Evolutionary conservation across 2,329 filamentous ascomycete species (phyloP), one percentile per base, ranked within the genome.

Genomic region (Exophiala calicioides): DNA sequence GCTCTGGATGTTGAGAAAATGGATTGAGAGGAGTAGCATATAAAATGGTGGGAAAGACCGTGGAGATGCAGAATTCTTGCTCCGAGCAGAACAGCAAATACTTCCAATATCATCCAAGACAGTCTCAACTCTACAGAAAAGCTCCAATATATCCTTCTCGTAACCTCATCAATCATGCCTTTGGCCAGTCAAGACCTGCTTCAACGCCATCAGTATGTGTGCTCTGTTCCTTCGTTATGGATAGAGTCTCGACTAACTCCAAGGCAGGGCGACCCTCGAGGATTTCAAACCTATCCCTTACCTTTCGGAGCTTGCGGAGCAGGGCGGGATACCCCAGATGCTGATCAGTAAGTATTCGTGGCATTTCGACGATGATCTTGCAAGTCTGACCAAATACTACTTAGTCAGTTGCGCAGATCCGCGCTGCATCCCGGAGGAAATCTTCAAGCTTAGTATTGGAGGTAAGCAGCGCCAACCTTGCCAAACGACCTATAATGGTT

Each of bases 371-470:
- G 27, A 13, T 3, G 18, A 6, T 19, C 33, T 36, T 19, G 23
- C 10, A 23, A 12, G 13, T 4, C 45, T 47, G 26, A 47, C 32
- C 5, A 7, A n/a, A n/a, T n/a, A 9, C 6, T 20, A 21, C 15
- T 10, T 9, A 48, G 45, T 52, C 44, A 48, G 23, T n/a, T 49
- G 50, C 9, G 50, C 45, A 3, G 50, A 52, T 33, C 50, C 50
- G 6, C 45, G 50, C 9, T 45, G 39, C 24, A 47, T 42, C 23
- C 44, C 50, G 12, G 45, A 48, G 29, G 31, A 47, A 33, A 48
- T 45, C 36, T 50, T 48, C 39, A 31, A 47, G 5, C 35, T 52
- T 12, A 18, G 45, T 3, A 43, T 24, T 8, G 32, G 38, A 31
- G 49, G 37, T 35, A 37, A 35, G 30, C 18, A 9, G 27, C 16